These are phyloP conservation scores for Plasmodium inui DNA, from an alignment of 169 alveolate genomes.

Conservation along the genomic window DNA sequence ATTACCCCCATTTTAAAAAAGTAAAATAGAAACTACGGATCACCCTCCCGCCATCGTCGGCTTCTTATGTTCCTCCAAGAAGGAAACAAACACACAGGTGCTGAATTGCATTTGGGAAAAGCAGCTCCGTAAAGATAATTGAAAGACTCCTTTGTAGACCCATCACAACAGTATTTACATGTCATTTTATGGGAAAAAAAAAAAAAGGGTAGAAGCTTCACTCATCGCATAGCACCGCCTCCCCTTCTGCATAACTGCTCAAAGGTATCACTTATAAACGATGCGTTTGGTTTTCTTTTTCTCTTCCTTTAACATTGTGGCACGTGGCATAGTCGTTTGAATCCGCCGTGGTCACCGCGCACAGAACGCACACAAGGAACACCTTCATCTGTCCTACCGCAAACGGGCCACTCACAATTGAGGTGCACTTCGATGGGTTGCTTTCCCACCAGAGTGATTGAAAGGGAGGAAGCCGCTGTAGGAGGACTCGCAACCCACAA, in stretches of 20 bases:
- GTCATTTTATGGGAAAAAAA: not conserved
- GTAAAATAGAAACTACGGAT: not conserved
- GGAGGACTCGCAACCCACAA: too few relatives aligned
- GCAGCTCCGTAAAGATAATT: not conserved
- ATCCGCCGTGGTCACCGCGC: not conserved
- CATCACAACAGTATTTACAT: not conserved
- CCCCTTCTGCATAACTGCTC: not conserved
- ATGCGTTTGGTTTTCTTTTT: not conserved
- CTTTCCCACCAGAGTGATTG: not conserved
- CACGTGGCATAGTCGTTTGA: not conserved
- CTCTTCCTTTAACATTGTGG: not conserved
- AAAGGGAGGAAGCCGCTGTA: not conserved
- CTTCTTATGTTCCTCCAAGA: not conserved
- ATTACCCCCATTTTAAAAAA: not conserved
- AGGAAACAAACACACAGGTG: not conserved
- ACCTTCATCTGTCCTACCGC: not conserved
- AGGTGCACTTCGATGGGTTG: not conserved
- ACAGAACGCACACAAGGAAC: not conserved
- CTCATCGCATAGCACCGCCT: not conserved
- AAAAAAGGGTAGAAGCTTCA: not conserved
- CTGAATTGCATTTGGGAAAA: not conserved
- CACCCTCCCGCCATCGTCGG: not conserved
- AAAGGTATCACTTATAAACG: not conserved
- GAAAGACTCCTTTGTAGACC: not conserved
- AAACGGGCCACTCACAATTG: not conserved